Evolutionary conservation across 169 alveolate species (phyloP).

Genomic region (Plasmodium inui): DNA sequence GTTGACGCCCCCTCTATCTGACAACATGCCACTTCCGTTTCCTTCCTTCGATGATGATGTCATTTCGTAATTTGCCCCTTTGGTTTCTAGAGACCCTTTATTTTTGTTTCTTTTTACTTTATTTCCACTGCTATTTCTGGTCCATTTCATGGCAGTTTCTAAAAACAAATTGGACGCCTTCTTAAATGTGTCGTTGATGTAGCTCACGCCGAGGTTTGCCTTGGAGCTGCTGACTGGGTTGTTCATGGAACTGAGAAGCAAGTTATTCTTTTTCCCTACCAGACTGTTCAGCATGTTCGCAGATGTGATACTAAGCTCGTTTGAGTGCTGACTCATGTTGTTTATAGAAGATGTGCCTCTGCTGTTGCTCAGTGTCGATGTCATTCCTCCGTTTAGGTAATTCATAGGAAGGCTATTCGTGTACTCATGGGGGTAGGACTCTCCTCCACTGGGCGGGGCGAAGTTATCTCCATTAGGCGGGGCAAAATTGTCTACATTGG

Average conservation of each 20-base stretch:
- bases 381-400: constrained; percentile 6
- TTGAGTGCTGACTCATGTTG: background rate
- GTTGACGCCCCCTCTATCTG: background rate
- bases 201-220: background rate
- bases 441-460: background rate
- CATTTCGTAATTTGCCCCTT: background rate
- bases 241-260: background rate
- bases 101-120: background rate
- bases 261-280: background rate
- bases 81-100: background rate
- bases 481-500: background rate
- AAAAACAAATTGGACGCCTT: background rate
- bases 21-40: background rate
- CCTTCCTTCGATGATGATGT: background rate
- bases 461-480: background rate
- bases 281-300: background rate
- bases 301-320: background rate
- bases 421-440: background rate
- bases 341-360: background rate
- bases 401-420: background rate
- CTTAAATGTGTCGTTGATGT: background rate
- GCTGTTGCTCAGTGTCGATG: background rate
- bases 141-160: background rate
- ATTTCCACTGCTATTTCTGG: background rate
- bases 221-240: background rate